phyloP scores from a whole-genome alignment of 2,329 filamentous ascomycete species.

The Zymoseptoria crescenta region DNA sequence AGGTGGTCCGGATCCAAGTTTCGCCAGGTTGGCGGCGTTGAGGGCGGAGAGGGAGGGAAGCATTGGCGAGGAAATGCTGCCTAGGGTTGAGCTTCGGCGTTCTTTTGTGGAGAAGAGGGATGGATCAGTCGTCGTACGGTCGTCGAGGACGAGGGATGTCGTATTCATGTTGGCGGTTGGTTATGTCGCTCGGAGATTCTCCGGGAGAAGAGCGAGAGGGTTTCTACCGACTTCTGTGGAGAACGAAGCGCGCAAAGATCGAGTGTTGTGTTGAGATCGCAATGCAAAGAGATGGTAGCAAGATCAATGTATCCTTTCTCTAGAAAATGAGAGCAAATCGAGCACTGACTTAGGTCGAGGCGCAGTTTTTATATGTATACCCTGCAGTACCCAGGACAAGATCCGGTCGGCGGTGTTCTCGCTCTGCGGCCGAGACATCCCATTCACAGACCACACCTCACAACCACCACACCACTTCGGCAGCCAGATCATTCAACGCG shows the following conservation, averaged over 20 bases:
- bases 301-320: background rate
- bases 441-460: background rate
- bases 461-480: background rate
- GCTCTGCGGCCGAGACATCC: background rate
- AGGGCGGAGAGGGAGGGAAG: background rate
- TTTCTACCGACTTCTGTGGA: background rate
- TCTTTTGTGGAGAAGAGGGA: slow-evolving; percentile 13
- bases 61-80: background rate
- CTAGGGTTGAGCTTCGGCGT: slow-evolving; percentile 1
- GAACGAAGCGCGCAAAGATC: background rate
- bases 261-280: background rate
- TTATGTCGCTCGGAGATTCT: background rate
- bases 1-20: background rate
- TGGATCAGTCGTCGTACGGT: slow-evolving; percentile 18
- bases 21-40: background rate
- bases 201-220: background rate
- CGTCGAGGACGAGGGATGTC: slow-evolving; percentile 23
- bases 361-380: background rate
- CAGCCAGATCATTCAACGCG: background rate
- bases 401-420: background rate
- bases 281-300: background rate
- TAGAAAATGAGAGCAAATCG: background rate
- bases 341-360: background rate
- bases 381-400: background rate
- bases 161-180: slow-evolving; percentile 19